Conservation (phyloP, 768 basidiomycete genomes). For the Boletus pseudo-olivaceus region DNA sequence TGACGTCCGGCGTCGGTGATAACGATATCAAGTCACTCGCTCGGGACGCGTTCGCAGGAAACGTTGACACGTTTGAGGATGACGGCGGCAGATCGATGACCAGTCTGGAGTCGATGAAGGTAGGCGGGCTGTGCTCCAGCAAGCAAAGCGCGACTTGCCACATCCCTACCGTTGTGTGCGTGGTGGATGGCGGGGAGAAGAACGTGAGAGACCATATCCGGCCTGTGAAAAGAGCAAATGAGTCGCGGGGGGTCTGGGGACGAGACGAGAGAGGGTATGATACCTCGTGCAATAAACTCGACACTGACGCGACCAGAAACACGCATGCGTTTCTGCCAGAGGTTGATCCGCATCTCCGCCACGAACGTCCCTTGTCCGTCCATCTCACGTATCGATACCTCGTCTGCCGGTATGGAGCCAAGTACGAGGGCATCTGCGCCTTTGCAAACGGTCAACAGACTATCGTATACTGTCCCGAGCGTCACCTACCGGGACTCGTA, state of each 20-base stretch:
- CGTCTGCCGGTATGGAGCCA: constrained; percentile 47
- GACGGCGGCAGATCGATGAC: constrained; percentile 37
- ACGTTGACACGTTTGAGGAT: background rate
- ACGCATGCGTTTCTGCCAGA: constrained; percentile 72
- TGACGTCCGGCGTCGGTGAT: background rate
- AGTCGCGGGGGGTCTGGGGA: background rate
- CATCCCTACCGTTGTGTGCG: constrained; percentile 4
- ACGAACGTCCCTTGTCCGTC: constrained; percentile 51
- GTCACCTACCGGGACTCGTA: constrained; percentile 9
- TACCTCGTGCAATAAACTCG: constrained; percentile 66
- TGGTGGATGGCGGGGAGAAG: constrained; percentile 13
- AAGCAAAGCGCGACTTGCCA: constrained; percentile 50
- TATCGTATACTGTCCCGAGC: too few relatives aligned
- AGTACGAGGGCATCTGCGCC: constrained; percentile 49
- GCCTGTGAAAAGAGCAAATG: constrained; percentile 6
- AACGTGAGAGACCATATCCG: constrained; percentile 28
- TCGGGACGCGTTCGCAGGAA: background rate
- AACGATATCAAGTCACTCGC: constrained; percentile 8
- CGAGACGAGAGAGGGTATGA: background rate
- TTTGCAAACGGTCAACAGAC: constrained; percentile 1
- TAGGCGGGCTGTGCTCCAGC: constrained; percentile 55
- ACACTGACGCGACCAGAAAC: constrained; percentile 50
- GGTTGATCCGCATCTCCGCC: constrained; percentile 40
- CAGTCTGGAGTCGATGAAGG: constrained; percentile 52
- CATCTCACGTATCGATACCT: constrained; percentile 52